A percentile compares a stretch with the other conserved stretches of the same genome.
Conservation (phyloP, 768 basidiomycete species). For the Coprinopsis cinerea region DNA sequence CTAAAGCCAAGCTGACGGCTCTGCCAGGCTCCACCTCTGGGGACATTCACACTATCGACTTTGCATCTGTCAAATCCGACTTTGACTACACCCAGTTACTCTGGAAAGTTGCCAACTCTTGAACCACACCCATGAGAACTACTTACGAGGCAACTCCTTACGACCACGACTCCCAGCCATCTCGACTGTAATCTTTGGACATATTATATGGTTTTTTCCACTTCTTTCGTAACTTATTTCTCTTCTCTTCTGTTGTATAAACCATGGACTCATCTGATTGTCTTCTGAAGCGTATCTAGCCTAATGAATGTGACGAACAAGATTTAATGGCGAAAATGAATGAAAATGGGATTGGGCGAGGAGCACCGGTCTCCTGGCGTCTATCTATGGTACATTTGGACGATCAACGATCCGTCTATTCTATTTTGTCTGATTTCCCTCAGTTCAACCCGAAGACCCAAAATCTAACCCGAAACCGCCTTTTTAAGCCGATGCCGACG, state of each 20-base stretch:
- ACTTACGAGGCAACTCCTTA: background rate
- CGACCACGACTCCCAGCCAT: no score
- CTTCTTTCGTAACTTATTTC: no score
- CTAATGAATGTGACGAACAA: background rate
- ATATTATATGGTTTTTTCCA: no score
- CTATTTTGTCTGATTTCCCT: background rate
- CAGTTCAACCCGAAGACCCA: background rate
- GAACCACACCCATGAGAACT: conserved; percentile 11
- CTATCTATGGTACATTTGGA: background rate
- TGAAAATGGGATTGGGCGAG: background rate
- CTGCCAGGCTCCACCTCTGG: conserved; percentile 43
- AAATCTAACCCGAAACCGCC: background rate
- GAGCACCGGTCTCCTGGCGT: background rate
- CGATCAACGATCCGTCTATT: background rate
- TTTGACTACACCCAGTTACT: conserved; percentile 33
- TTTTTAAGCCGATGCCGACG: background rate
- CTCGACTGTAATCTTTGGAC: no score
- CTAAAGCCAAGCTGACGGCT: conserved; percentile 1
- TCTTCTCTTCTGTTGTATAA: no score
- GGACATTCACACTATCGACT: conserved; percentile 38
- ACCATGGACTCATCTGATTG: no score
- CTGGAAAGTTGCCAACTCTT: conserved; percentile 43
- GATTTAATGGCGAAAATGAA: background rate
- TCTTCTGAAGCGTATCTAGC: no score
- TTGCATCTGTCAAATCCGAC: conserved; percentile 27